A percentile compares a stretch with the other conserved stretches of the same genome.
phyloP scores from a whole-genome alignment of 352 stramenopile genomes.

The Phytophthora macrochlamydospora region DNA sequence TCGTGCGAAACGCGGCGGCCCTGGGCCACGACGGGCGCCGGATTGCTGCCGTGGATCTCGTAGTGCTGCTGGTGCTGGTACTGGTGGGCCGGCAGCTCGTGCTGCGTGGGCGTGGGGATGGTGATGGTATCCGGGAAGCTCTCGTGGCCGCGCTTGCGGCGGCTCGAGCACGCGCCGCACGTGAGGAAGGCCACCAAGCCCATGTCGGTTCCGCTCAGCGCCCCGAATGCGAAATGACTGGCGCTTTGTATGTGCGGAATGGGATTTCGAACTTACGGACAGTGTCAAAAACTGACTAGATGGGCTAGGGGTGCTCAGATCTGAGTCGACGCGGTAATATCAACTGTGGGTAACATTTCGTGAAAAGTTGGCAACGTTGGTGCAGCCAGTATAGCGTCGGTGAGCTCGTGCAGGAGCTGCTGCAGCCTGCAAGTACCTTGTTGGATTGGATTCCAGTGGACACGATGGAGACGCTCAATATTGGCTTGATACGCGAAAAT shows the following conservation, averaged over 20 bases:
- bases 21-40: neutral
- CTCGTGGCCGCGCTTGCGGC: conserved; percentile 32
- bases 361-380: no score
- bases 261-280: conserved; percentile 21
- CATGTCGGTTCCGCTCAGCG: conserved; percentile 8
- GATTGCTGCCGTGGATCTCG: conserved; percentile 31
- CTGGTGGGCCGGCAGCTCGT: conserved; percentile 16
- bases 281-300: conserved; percentile 29
- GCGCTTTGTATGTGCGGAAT: conserved; percentile 5
- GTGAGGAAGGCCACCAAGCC: conserved; percentile 41
- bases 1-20: conserved; percentile 1
- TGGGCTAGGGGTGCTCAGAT: neutral
- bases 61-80: conserved; percentile 35
- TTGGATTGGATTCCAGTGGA: no score
- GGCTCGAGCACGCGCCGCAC: conserved; percentile 35
- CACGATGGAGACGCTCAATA: no score
- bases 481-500: no score
- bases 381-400: no score
- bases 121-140: conserved; percentile 46
- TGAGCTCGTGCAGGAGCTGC: no score
- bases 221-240: conserved; percentile 22
- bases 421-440: no score
- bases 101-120: conserved; percentile 32
- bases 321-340: neutral
- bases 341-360: no score